A percentile compares a stretch with the other conserved stretches of the same genome.
Evolutionary conservation across 257 asterid genomes (phyloP).

Genomic region (Hygrophila difformis): DNA sequence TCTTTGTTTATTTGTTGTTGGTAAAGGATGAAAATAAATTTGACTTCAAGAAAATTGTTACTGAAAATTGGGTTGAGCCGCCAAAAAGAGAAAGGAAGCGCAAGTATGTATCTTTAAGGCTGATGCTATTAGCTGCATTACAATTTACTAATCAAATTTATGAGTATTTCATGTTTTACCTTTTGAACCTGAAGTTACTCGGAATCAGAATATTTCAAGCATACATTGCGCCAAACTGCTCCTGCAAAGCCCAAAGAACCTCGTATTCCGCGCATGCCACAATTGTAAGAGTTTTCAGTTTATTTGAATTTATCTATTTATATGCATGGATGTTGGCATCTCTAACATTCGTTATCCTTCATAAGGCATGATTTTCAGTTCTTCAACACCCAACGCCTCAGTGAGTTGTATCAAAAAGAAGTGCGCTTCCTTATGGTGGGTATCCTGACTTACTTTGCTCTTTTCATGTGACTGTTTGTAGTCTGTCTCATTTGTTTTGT

Average conservation of each 20-base stretch:
- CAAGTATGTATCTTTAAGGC: slow-evolving; percentile 52
- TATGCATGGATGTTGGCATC: slow-evolving; percentile 8
- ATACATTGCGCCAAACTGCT: slow-evolving; percentile 97
- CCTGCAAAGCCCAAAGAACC: slow-evolving; percentile 95
- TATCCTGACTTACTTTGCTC: slow-evolving; percentile 13
- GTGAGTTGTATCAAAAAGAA: slow-evolving; percentile 94
- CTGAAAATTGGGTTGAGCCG: slow-evolving; percentile 94
- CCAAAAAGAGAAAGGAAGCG: slow-evolving; percentile 92
- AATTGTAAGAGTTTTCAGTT: slow-evolving; percentile 50
- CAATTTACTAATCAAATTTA: too few relatives aligned
- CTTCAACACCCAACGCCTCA: slow-evolving; percentile 91
- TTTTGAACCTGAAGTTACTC: slow-evolving; percentile 52
- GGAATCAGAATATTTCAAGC: slow-evolving; percentile 95
- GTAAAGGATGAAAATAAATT: slow-evolving; percentile 73
- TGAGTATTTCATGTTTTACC: background rate
- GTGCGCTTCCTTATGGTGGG: slow-evolving; percentile 94
- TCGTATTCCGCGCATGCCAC: slow-evolving; percentile 99
- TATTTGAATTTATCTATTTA: background rate
- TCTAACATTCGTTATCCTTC: slow-evolving; percentile 18
- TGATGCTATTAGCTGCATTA: background rate
- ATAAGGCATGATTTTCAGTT: slow-evolving; percentile 97
- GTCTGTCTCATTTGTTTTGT: slow-evolving; percentile 12
- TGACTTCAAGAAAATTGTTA: slow-evolving; percentile 91
- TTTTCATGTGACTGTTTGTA: slow-evolving; percentile 10
- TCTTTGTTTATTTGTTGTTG: slow-evolving; percentile 2